Conservation (phyloP, 139 green algal genomes). For the Chlorella sp. region DNA sequence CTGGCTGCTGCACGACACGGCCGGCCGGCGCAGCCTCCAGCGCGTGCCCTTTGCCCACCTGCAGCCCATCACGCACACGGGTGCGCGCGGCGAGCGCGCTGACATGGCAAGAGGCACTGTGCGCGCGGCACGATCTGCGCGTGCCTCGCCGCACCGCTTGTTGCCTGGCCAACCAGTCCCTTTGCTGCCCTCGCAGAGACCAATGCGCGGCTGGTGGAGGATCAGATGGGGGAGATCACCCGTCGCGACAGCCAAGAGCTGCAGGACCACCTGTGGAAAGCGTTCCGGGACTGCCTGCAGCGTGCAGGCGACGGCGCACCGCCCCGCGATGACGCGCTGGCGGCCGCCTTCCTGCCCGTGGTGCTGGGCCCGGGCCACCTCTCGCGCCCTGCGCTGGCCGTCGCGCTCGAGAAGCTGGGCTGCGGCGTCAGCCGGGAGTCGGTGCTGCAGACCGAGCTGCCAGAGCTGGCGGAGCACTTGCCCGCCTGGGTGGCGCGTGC, state of each 20-base stretch:
- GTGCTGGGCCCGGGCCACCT: slow-evolving; percentile 25
- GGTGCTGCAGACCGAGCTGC: slow-evolving; percentile 8
- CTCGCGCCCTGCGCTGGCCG: slow-evolving; percentile 12
- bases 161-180: no score
- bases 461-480: slow-evolving; percentile 4
- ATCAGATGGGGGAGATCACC: slow-evolving; percentile 10
- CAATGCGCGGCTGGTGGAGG: slow-evolving; percentile 33
- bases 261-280: no score
- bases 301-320: neutral
- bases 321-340: neutral
- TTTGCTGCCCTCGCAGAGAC: neutral
- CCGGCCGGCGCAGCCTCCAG: slow-evolving; percentile 9
- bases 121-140: neutral
- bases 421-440: neutral
- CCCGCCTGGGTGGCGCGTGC: slow-evolving; percentile 14
- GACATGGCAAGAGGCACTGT: neutral
- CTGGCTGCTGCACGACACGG: slow-evolving; percentile 31
- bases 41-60: slow-evolving; percentile 23
- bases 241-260: neutral
- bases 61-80: neutral
- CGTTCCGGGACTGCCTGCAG: no score
- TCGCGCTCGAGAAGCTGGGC: slow-evolving; percentile 8
- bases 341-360: neutral
- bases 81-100: no score
- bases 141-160: no score